A percentile compares a stretch with the other conserved stretches of the same genome.
Conservation (phyloP, 163 green algal genomes). For the Chlamydomonas reinhardtii region DNA sequence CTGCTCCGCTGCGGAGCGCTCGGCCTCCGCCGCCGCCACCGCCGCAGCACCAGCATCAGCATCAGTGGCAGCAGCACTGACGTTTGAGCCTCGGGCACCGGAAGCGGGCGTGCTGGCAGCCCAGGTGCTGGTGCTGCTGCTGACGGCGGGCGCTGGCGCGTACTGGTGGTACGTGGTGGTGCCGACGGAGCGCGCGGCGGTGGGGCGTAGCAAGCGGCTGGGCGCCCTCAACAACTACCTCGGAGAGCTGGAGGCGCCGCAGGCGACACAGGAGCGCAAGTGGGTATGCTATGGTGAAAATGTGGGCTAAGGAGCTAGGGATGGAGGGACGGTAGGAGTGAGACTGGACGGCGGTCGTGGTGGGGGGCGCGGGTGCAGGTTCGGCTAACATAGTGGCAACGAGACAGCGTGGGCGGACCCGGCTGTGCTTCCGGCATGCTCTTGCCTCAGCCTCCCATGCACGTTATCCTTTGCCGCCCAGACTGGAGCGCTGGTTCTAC, state of each 20-base stretch:
- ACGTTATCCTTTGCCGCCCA: background rate
- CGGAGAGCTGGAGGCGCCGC: constrained; percentile 5
- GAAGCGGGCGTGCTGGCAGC: background rate
- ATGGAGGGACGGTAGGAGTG: background rate
- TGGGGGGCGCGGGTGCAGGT: too few species aligned
- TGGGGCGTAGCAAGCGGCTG: constrained; percentile 36
- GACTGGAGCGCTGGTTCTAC: constrained; percentile 45
- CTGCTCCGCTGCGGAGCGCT: too few species aligned
- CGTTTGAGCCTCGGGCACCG: constrained; percentile 14
- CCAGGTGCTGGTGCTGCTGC: constrained; percentile 1
- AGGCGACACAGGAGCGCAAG: background rate
- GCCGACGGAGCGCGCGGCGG: constrained; percentile 29
- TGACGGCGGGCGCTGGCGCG: background rate
- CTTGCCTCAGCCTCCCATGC: too few species aligned
- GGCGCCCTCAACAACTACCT: constrained; percentile 11
- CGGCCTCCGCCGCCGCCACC: too few species aligned
- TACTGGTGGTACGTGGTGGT: constrained; percentile 45
- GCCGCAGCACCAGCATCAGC: too few species aligned
- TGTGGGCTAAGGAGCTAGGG: background rate
- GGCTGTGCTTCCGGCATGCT: too few species aligned
- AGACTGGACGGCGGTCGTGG: background rate
- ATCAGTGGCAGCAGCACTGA: too few species aligned
- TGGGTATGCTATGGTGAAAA: too few species aligned
- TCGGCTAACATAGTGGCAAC: too few species aligned
- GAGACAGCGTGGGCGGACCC: too few species aligned